Base-by-base conservation (phyloP, 2,329 filamentous ascomycete genomes). In the Penicillium sp. region DNA sequence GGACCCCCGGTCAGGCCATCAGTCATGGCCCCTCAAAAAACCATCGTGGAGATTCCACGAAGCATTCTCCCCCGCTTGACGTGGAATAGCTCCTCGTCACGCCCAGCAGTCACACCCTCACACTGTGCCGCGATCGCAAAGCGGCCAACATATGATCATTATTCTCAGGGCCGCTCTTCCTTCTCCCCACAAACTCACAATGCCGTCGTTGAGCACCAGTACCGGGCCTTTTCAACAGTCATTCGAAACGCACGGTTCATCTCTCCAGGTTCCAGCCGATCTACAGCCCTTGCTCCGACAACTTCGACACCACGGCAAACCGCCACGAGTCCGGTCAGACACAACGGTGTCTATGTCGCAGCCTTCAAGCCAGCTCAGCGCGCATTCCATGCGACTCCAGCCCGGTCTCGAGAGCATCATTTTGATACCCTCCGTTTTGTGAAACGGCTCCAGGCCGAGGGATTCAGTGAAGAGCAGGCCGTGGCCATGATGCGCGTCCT, bases 381-480 rank as follows among this genome's bases (percentile, higher is more conserved):
- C 13, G 68, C 69, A 32, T 72, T 96, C 66, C 86, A 90, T 67
- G 79, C 82, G 33, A 85, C 88, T 1, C 66, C 80, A 2, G 62
- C 71, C 34, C 78, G 74, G 43, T 66, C 69, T 45, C 81, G 86
- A 55, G 90, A 96, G 62, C 93, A 98, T 70, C 90, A 98, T 70
- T 98, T 98, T 66, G 93, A 98, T 71, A 98, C 93, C 1, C 80
- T 98, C 53, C 96, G 95, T 73, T 95, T 98, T 66, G 90, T 98
- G 35, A 88, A 95, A 72, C 80, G 88, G 45, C 76, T 98, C 36
- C 84, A 91, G 68, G 82, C 82, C 57, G 93, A 98, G 67, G 93
- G 93, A 0, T 96, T 97, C 68, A 95, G 89, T 25, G 91, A 97
- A 69, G 86, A 90, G 58, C 93, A 98, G 71, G 85, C 90, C 2